A percentile compares a stretch with the other conserved stretches of the same genome.
Evolutionary conservation across 2,329 filamentous ascomycete species (phyloP).

Genomic region (Phyllosticta citrichinensis): DNA sequence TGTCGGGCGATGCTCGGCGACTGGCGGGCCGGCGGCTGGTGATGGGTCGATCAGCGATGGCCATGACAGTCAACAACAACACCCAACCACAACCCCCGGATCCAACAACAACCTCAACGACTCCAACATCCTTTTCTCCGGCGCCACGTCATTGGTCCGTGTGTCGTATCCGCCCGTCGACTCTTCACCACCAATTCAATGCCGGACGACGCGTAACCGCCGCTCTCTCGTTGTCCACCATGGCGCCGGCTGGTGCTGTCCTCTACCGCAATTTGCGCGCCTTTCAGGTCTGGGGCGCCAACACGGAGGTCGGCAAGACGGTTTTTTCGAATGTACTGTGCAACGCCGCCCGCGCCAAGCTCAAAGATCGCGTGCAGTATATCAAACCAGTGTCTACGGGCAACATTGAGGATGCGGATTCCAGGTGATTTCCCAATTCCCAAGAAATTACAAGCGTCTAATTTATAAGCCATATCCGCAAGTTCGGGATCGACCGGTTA

Average conservation of each 20-base stretch:
- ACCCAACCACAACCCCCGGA: neutral
- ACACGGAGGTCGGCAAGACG: slow-evolving; percentile 79
- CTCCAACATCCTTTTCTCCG: neutral
- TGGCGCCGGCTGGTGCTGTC: slow-evolving; percentile 44
- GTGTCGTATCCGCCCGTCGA: neutral
- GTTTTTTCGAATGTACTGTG: slow-evolving; percentile 65
- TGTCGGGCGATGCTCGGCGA: neutral
- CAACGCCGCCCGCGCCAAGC: slow-evolving; percentile 42
- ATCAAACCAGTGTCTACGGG: slow-evolving; percentile 79
- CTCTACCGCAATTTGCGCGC: slow-evolving; percentile 60
- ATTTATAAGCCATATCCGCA: neutral
- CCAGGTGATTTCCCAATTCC: slow-evolving; percentile 32
- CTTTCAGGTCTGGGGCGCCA: slow-evolving; percentile 72
- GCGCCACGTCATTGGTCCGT: neutral
- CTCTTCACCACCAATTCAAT: neutral
- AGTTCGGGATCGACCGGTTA: neutral
- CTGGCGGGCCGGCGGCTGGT: neutral
- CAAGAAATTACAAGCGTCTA: neutral
- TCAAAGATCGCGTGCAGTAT: slow-evolving; percentile 48
- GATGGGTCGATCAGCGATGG: neutral
- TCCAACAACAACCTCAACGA: neutral
- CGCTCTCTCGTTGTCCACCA: slow-evolving; percentile 16
- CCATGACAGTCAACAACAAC: neutral
- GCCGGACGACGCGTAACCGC: neutral
- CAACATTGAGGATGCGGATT: slow-evolving; percentile 57